Conservation (phyloP, 2,329 filamentous ascomycete species). For the Aspergillus fischeri region DNA sequence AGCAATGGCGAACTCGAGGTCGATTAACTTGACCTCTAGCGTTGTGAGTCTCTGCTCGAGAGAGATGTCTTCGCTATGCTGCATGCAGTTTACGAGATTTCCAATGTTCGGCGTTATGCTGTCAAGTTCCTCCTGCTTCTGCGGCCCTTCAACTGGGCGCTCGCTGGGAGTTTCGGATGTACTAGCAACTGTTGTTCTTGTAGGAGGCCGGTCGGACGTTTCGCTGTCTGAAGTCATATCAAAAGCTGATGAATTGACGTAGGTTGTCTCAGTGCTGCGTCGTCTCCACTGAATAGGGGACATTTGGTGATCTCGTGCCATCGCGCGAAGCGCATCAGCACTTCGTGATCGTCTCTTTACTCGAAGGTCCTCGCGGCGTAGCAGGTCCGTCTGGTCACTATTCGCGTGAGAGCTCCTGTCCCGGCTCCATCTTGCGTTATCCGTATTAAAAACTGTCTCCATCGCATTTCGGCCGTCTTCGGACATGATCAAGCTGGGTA, state of each 20-base stretch:
- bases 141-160: conserved; percentile 17
- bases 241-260: conserved; percentile 31
- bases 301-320: conserved; percentile 34
- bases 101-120: conserved; percentile 33
- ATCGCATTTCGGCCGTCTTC: conserved; percentile 36
- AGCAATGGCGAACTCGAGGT: conserved; percentile 48
- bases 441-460: conserved; percentile 20
- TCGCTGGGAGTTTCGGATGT: conserved; percentile 18
- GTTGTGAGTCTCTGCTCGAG: conserved; percentile 47
- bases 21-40: conserved; percentile 48
- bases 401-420: conserved; percentile 10
- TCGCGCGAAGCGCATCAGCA: conserved; percentile 36
- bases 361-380: conserved; percentile 20
- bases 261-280: conserved; percentile 36
- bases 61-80: conserved; percentile 36
- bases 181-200: conserved; percentile 27
- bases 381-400: conserved; percentile 15
- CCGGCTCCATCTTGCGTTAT: conserved; percentile 7
- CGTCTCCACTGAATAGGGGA: conserved; percentile 40
- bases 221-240: conserved; percentile 27
- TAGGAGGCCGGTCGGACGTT: conserved; percentile 23
- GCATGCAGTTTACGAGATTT: conserved; percentile 37
- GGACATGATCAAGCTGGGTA: conserved; percentile 43
- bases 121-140: conserved; percentile 12
- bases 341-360: conserved; percentile 44